phyloP scores from a whole-genome alignment of 257 asterid species.

The Penstemon eatonii region DNA sequence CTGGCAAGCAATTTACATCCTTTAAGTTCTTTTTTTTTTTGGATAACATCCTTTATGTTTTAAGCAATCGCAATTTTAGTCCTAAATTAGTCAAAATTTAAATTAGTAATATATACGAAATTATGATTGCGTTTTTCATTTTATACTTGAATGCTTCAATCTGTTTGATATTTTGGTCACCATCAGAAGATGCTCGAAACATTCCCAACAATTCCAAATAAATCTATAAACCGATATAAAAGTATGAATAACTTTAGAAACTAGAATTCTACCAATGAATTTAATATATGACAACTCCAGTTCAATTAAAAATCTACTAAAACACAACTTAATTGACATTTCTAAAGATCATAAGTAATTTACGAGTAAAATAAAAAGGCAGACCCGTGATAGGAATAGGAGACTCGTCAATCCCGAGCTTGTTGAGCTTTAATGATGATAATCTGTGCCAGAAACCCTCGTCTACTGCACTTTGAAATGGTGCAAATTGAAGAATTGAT shows the following conservation, averaged over 20 bases:
- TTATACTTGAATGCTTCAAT: too few relatives aligned
- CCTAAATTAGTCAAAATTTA: too few relatives aligned
- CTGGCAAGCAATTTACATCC: too few relatives aligned
- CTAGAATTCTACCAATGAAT: neutral
- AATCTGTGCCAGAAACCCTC: constrained; percentile 93
- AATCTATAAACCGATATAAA: neutral
- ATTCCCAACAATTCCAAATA: constrained; percentile 2
- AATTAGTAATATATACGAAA: too few relatives aligned
- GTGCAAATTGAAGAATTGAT: constrained; percentile 60
- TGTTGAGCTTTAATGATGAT: constrained; percentile 90
- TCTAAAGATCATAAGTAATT: constrained; percentile 1
- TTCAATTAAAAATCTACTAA: neutral
- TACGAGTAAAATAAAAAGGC: constrained; percentile 4
- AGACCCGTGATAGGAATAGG: constrained; percentile 85
- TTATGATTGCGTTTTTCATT: too few relatives aligned
- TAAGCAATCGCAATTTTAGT: too few relatives aligned
- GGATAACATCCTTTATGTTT: too few relatives aligned
- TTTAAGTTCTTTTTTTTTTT: too few relatives aligned
- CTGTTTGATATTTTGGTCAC: neutral
- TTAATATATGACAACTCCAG: neutral
- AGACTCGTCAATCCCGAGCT: constrained; percentile 87
- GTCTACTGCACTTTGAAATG: constrained; percentile 77
- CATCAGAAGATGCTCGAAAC: neutral
- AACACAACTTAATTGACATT: constrained; percentile 1
- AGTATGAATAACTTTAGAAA: neutral